A percentile compares a stretch with the other conserved stretches of the same genome.
Evolutionary conservation across 1,284 basidiomycete species (phyloP).

Genomic region (Mycocalia duriaeana): DNA sequence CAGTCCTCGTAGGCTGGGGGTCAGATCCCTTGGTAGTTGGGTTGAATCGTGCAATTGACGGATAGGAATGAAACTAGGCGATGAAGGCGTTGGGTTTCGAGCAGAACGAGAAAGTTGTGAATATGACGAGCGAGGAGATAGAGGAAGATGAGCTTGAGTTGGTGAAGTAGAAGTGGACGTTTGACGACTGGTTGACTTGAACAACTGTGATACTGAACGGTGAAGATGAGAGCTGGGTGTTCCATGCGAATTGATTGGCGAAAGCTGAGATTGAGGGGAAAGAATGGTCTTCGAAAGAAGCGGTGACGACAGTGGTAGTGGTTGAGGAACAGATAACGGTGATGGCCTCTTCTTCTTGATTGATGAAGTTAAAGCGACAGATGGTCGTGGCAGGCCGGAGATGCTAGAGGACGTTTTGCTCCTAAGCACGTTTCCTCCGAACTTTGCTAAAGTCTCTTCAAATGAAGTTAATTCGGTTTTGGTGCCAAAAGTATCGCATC

Average conservation of each 20-base stretch:
- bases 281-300: slow-evolving; percentile 10
- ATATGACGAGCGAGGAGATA: slow-evolving; percentile 18
- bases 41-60: slow-evolving; percentile 2
- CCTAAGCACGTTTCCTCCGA: slow-evolving; percentile 28
- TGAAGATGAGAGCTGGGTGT: slow-evolving; percentile 4
- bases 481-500: slow-evolving; percentile 55
- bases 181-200: slow-evolving; percentile 11
- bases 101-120: slow-evolving; percentile 15
- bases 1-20: slow-evolving; percentile 9
- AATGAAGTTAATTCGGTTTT: slow-evolving; percentile 37
- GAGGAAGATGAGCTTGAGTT: slow-evolving; percentile 5
- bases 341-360: slow-evolving; percentile 36
- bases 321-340: slow-evolving; percentile 25
- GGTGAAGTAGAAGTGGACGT: slow-evolving; percentile 13
- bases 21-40: not conserved
- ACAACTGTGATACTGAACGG: slow-evolving; percentile 3
- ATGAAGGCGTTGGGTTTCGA: slow-evolving; percentile 3
- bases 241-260: no score
- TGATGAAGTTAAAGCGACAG: slow-evolving; percentile 12
- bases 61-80: slow-evolving; percentile 19
- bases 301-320: slow-evolving; percentile 10
- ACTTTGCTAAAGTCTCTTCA: slow-evolving; percentile 34
- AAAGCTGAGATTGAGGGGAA: slow-evolving; percentile 15
- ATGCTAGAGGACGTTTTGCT: slow-evolving; percentile 12
- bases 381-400: slow-evolving; percentile 12